Evolutionary conservation across 2,329 filamentous ascomycete genomes (phyloP).

Genomic region (Hypocrella siamensis): DNA sequence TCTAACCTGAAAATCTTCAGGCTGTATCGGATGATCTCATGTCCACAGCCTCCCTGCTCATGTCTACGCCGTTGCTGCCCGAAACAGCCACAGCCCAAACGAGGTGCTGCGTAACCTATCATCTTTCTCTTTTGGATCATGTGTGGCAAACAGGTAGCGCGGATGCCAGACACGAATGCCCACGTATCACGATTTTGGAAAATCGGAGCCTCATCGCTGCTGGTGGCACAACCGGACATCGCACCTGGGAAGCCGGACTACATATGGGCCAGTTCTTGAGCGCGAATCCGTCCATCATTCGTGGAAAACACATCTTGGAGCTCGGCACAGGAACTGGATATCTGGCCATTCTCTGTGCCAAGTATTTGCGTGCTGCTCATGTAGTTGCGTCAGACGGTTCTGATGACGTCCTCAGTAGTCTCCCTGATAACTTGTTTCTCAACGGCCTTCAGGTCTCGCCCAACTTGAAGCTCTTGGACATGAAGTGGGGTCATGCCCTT

Average conservation of each 20-base stretch:
- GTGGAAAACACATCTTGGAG: conserved; percentile 47
- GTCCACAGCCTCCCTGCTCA: conserved; percentile 46
- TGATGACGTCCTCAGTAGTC: conserved; percentile 50
- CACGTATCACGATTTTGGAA: conserved; percentile 48
- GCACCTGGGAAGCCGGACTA: conserved; percentile 70
- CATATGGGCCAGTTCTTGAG: conserved; percentile 57
- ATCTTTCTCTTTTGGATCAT: conserved; percentile 19
- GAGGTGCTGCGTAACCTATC: conserved; percentile 63
- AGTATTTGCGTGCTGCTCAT: conserved; percentile 40
- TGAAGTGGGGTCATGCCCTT: conserved; percentile 49
- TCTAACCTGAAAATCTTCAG: conserved; percentile 29
- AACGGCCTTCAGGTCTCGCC: conserved; percentile 42
- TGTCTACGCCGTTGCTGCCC: conserved; percentile 46
- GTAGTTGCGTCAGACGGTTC: conserved; percentile 62
- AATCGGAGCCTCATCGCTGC: conserved; percentile 53
- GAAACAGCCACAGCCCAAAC: conserved; percentile 52
- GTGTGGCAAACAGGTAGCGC: conserved; percentile 7
- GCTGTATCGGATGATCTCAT: conserved; percentile 74
- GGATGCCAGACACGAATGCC: conserved; percentile 1
- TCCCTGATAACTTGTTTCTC: conserved; percentile 52
- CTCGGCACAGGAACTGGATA: conserved; percentile 66
- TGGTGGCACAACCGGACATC: conserved; percentile 56
- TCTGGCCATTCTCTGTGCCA: conserved; percentile 58
- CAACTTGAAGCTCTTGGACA: conserved; percentile 31
- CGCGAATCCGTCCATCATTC: conserved; percentile 25